Conservation (phyloP, 441 rosid genomes). For the Euphorbia neoarborescens region DNA sequence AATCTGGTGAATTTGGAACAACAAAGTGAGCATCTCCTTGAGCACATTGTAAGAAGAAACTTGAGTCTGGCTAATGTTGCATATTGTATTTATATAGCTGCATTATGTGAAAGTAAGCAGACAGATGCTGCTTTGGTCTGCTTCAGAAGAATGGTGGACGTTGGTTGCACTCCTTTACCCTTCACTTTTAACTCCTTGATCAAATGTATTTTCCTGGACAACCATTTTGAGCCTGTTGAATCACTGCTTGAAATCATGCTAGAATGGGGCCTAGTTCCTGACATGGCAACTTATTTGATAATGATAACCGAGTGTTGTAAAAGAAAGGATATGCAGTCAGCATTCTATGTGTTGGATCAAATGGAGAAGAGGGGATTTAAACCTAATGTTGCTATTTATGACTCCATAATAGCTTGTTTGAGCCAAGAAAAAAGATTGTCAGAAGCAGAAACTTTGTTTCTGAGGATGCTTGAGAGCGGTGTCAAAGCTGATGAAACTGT, state of each 20-base stretch:
- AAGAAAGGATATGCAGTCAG: constrained; percentile 33
- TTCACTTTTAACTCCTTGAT: constrained; percentile 52
- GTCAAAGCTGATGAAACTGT: constrained; percentile 52
- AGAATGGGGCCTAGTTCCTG: constrained; percentile 37
- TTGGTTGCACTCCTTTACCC: constrained; percentile 41
- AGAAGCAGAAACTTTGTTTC: constrained; percentile 48
- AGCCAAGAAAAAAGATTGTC: constrained; percentile 33
- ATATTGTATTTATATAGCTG: constrained; percentile 42
- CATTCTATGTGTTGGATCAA: constrained; percentile 30
- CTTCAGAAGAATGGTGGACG: constrained; percentile 31
- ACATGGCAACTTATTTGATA: constrained; percentile 47
- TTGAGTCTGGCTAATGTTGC: constrained; percentile 37
- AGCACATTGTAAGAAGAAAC: constrained; percentile 33
- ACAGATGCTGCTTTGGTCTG: constrained; percentile 29
- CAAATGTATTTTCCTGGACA: constrained; percentile 37
- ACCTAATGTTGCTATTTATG: constrained; percentile 52
- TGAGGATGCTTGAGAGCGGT: constrained; percentile 51
- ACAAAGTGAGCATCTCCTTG: constrained; percentile 40
- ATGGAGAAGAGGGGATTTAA: constrained; percentile 45
- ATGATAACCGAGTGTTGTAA: constrained; percentile 42
- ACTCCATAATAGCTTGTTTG: constrained; percentile 41
- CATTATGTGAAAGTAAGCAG: constrained; percentile 40
- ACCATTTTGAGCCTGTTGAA: constrained; percentile 30
- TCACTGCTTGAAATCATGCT: constrained; percentile 34
- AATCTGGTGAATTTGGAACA: constrained; percentile 21